These are phyloP conservation scores for Gastrodia elata DNA, from an alignment of 106 monocot genomes.

Conservation along the genomic window DNA sequence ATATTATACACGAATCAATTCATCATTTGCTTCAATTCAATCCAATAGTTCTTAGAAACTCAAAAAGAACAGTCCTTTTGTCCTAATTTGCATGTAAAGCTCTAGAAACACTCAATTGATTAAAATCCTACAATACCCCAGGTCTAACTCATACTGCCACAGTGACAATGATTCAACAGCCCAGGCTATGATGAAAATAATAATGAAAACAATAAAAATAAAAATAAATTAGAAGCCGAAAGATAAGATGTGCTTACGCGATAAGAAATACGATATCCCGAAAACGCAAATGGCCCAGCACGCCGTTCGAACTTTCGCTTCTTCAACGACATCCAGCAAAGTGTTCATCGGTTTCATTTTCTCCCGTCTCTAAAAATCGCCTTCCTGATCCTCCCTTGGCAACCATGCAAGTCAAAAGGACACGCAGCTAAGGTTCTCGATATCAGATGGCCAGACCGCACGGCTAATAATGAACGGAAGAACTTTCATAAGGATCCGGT, in stretches of 20 bases:
- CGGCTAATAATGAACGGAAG: neutral
- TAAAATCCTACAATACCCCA: neutral
- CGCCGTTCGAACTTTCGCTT: constrained; percentile 43
- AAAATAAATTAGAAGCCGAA: neutral
- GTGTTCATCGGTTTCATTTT: constrained; percentile 35
- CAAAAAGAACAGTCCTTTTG: neutral
- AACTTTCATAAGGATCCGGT: neutral
- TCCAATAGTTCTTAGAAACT: neutral
- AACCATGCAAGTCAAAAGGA: neutral
- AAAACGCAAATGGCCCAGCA: constrained; percentile 52
- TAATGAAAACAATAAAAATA: neutral
- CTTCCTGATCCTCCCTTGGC: neutral
- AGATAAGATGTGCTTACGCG: constrained; percentile 28
- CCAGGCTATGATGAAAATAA: neutral
- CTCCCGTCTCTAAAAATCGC: neutral
- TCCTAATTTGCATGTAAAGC: neutral
- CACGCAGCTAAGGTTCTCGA: neutral
- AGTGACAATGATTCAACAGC: neutral
- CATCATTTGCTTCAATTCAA: neutral
- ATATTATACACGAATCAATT: neutral
- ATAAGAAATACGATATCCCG: constrained; percentile 52
- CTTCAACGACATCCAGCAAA: constrained; percentile 44
- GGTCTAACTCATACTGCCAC: neutral
- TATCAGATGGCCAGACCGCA: neutral
- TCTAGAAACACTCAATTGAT: neutral